Conservation (phyloP, 2,329 filamentous ascomycete species). For the Fusarium sambucinum region DNA sequence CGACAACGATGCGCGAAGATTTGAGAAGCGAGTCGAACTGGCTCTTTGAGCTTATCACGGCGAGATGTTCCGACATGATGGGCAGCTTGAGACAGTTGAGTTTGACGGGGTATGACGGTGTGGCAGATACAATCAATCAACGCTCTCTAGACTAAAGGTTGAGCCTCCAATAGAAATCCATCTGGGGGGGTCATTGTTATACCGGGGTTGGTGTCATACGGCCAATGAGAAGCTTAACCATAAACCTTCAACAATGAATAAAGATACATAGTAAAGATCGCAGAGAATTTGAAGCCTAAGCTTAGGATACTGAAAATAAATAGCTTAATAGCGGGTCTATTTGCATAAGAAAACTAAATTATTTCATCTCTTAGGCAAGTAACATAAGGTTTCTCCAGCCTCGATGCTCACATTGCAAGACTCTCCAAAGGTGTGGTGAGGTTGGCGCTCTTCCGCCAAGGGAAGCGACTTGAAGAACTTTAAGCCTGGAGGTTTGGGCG, state of each 20-base stretch:
- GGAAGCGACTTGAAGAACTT: too few species aligned
- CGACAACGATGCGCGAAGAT: slow-evolving; percentile 82
- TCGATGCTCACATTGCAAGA: too few species aligned
- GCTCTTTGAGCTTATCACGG: slow-evolving; percentile 60
- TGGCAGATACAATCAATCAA: slow-evolving; percentile 40
- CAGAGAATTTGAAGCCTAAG: too few species aligned
- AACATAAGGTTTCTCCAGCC: too few species aligned
- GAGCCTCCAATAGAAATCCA: slow-evolving; percentile 44
- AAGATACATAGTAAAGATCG: too few species aligned
- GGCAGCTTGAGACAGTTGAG: slow-evolving; percentile 35
- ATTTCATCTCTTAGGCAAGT: neutral
- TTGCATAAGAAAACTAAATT: neutral
- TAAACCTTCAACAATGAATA: neutral
- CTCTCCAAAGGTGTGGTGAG: too few species aligned
- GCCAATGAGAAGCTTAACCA: slow-evolving; percentile 31
- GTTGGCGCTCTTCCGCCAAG: too few species aligned
- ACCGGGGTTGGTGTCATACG: slow-evolving; percentile 45
- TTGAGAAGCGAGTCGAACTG: slow-evolving; percentile 77
- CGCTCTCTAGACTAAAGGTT: slow-evolving; percentile 19
- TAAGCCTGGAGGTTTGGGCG: too few species aligned
- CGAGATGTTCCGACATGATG: slow-evolving; percentile 50
- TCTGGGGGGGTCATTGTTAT: slow-evolving; percentile 47
- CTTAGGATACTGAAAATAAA: neutral
- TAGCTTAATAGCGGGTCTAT: neutral
- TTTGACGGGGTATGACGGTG: slow-evolving; percentile 40